These are phyloP conservation scores for Glycine tomentella DNA, from an alignment of 306 rosid genomes.

Conservation along the genomic window DNA sequence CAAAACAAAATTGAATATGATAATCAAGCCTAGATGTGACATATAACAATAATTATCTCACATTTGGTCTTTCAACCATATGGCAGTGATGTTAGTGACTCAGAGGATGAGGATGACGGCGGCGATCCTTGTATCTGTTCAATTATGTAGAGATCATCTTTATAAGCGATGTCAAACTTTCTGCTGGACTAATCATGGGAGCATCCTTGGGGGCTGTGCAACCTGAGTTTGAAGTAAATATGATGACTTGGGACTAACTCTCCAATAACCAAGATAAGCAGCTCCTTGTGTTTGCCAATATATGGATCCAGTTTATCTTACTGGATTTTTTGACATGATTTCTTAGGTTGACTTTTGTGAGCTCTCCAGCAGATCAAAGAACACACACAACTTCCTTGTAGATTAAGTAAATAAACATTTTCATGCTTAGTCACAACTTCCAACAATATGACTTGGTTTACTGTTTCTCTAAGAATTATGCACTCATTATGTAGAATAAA, in stretches of 20 bases:
- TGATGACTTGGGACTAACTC: slow-evolving; percentile 44
- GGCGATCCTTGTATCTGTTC: slow-evolving; percentile 76
- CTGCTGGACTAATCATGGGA: slow-evolving; percentile 39
- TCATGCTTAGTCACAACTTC: slow-evolving; percentile 16
- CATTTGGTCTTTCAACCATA: slow-evolving; percentile 40
- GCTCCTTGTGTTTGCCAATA: slow-evolving; percentile 41
- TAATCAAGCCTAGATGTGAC: slow-evolving; percentile 14
- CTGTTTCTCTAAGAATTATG: too few relatives aligned
- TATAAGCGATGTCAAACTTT: slow-evolving; percentile 38
- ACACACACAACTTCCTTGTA: slow-evolving; percentile 45
- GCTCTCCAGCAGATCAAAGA: slow-evolving; percentile 45
- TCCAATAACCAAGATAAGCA: slow-evolving; percentile 46
- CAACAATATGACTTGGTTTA: too few relatives aligned
- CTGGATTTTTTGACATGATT: slow-evolving; percentile 37
- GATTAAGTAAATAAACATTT: slow-evolving; percentile 41
- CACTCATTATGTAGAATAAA: slow-evolving; percentile 33
- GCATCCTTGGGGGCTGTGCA: not conserved
- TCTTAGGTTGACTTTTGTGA: slow-evolving; percentile 38
- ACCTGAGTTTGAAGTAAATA: slow-evolving; percentile 40
- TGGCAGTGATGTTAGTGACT: slow-evolving; percentile 77
- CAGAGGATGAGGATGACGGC: slow-evolving; percentile 59
- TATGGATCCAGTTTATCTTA: slow-evolving; percentile 34
- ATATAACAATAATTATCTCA: slow-evolving; percentile 23
- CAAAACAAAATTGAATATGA: slow-evolving; percentile 5
- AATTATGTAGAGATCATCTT: slow-evolving; percentile 65